Evolutionary conservation across 75 land plant species (phyloP), one percentile per base, ranked within the genome.

Genomic region (Chamaecyparis obtusa): DNA sequence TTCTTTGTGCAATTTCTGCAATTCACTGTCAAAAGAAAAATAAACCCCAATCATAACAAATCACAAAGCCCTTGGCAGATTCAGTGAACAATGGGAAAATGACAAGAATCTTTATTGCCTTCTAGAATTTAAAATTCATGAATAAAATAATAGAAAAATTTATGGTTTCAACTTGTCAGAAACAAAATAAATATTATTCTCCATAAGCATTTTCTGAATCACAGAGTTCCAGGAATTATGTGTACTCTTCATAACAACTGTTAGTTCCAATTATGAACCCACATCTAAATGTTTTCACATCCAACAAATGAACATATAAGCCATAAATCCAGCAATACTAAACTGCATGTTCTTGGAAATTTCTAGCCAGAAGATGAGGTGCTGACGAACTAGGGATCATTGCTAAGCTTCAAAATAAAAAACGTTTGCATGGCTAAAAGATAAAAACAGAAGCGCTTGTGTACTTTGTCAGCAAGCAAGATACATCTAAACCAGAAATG

Each of bases 1-100:
- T 87, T 95, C 94, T 87, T 91, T 90, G 86, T 98, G 99, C 83
- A 98, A 94, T 85, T 93, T 97, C 90, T 93, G 99, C 92, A 98
- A 88, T 83, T 94, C 99, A 57, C 97, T 96, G 92, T 43, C 14
- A 87, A 77, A 56, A 69, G 15, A 21, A 21, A 24, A 24, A 24
- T 24, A 24, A 24, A 8, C 7, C 69, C 69, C 69, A 24, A 64
- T 24, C 1, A 8, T 24, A 64, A 6, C 69, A 64, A 64, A 64
- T 64, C 69, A 64, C 69, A 64, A 64, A 64, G 30, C 69, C 69
- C 69, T 64, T 27, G 27, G 24, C n/a, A 24, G 69, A 64, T 24
- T 6, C 69, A 64, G 30, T 64, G n/a, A 64, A 64, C 7, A 27
- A 84, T 32, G 85, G 33, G 39, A 15, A 56, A 41, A 27, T 76